Evolutionary conservation across 805 yeast genomes (phyloP).

Genomic region (Ogataea pignaliae): DNA sequence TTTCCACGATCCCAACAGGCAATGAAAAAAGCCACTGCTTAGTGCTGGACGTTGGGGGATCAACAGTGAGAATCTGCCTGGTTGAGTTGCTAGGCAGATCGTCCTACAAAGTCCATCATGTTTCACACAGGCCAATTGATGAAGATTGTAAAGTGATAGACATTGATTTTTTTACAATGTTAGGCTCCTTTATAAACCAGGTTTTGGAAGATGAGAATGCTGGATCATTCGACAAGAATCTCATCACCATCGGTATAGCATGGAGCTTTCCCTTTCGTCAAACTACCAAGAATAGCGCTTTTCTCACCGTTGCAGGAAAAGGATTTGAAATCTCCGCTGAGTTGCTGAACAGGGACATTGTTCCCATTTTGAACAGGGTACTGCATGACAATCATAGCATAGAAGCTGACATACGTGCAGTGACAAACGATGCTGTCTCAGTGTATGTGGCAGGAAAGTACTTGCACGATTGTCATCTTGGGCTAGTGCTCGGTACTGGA

Average conservation of each 20-base stretch:
- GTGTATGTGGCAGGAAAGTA: conserved; percentile 51
- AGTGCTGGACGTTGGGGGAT: conserved; percentile 55
- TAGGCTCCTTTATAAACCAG: conserved; percentile 33
- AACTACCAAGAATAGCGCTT: conserved; percentile 38
- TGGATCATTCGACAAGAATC: conserved; percentile 7
- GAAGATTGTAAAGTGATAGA: conserved; percentile 38
- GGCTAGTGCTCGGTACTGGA: conserved; percentile 69
- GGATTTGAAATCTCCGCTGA: conserved; percentile 49
- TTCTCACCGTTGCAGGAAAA: conserved; percentile 53
- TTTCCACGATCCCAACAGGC: conserved; percentile 10
- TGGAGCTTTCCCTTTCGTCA: conserved; percentile 55
- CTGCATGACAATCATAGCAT: conserved; percentile 26
- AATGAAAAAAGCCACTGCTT: conserved; percentile 27
- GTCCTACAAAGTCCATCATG: conserved; percentile 5
- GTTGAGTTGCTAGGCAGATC: conserved; percentile 14
- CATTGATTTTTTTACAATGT: conserved; percentile 37
- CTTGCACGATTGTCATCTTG: conserved; percentile 35
- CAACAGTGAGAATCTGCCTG: conserved; percentile 40
- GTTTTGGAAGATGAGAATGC: conserved; percentile 18
- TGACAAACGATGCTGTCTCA: conserved; percentile 62
- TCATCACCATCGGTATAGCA: conserved; percentile 41
- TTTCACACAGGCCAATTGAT: conserved; percentile 34
- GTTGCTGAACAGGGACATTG: conserved; percentile 37
- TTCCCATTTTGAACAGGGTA: conserved; percentile 34
- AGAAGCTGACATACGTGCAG: conserved; percentile 35